Conservation (phyloP, 1,284 basidiomycete genomes). For the Ceratorhiza oryzae-sativae region DNA sequence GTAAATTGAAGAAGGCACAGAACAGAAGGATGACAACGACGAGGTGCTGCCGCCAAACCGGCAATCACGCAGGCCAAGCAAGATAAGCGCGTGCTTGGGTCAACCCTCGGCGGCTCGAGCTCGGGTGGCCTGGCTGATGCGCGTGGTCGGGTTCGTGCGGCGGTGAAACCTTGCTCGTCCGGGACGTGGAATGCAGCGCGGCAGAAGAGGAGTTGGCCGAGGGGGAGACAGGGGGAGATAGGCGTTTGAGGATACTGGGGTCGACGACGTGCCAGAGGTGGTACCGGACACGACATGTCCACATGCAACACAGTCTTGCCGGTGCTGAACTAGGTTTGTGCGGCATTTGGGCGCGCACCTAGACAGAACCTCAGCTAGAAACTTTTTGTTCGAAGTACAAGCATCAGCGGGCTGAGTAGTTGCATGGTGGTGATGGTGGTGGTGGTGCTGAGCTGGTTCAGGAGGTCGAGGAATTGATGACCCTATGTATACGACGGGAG, state of each 20-base stretch:
- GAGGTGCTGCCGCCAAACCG: conserved; percentile 18
- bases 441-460: conserved; percentile 11
- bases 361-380: conserved; percentile 18
- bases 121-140: conserved; percentile 6
- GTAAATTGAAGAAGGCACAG: neutral
- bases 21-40: neutral
- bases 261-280: neutral
- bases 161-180: conserved; percentile 12
- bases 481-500: neutral
- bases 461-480: conserved; percentile 18
- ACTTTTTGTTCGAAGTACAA: conserved; percentile 16
- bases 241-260: neutral
- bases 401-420: neutral
- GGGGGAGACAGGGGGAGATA: neutral
- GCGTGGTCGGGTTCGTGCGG: conserved; percentile 8
- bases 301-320: conserved; percentile 3
- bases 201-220: neutral
- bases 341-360: neutral
- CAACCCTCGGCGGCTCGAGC: neutral
- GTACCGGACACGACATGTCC: conserved; percentile 17
- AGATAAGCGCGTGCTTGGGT: conserved; percentile 3
- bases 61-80: conserved; percentile 7
- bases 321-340: neutral
- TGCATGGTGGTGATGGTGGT: neutral
- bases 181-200: conserved; percentile 6